phyloP scores from a whole-genome alignment of 257 asterid genomes.

The Solanum sparsipilum region DNA sequence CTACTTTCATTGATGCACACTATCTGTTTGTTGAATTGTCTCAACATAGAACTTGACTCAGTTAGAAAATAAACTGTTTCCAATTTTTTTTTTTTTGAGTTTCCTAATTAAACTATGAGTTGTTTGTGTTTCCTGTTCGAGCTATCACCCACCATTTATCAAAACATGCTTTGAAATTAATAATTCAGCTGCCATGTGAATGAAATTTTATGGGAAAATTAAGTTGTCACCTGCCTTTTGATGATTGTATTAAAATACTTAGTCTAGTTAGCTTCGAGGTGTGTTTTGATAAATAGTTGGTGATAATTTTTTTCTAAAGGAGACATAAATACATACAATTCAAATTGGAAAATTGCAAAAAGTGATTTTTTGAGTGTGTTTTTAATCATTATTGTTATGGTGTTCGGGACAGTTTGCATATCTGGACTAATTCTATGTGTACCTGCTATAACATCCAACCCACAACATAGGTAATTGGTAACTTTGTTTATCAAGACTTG shows the following conservation, averaged over 20 bases:
- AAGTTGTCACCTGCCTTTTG: not conserved
- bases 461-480: not conserved
- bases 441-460: not conserved
- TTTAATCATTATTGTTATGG: not conserved
- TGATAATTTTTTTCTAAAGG: not conserved
- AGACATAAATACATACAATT: not conserved
- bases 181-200: not conserved
- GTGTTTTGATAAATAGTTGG: not conserved
- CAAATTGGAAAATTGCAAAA: not conserved
- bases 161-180: accelerated
- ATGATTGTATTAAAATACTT: not conserved
- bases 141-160: not conserved
- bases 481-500: not conserved
- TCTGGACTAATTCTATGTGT: not conserved
- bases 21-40: not conserved
- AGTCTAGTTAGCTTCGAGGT: not conserved
- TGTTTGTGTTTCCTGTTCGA: not conserved
- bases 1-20: not conserved
- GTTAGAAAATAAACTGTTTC: not conserved
- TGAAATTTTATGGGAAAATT: not conserved
- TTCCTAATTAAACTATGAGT: not conserved
- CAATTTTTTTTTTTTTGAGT: not conserved
- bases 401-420: not conserved
- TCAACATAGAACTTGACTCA: not conserved
- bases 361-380: not conserved